Base-by-base conservation (phyloP, 345 rosid genomes). In the Citropsis articulata region DNA sequence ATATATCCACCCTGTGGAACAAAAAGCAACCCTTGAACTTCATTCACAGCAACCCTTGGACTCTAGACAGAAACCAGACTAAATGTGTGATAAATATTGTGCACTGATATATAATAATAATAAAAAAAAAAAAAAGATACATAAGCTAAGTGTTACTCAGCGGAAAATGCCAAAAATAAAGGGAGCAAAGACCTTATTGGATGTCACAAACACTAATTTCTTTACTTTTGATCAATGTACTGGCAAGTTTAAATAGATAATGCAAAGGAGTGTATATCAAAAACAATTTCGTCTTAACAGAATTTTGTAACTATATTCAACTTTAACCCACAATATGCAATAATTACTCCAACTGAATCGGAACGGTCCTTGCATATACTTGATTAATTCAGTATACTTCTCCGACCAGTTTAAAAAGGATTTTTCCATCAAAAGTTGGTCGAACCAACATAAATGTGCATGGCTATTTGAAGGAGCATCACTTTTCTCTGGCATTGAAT, bases 1-100 rank as follows among this genome's bases (percentile, higher is more conserved):
- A 80, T 96, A 96, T 77, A 96, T 86, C 99, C 99, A 96, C 69
- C 98, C 99, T 96, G 95, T 79, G 62, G 75, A 77, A 72, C 48
- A 79, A 50, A 63, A 67, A 73, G 55, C 64, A 77, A 67, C 36
- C 18, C 65, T 61, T 78, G 71, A 81, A 71, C 77, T 70, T 67
- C 73, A 60, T 7, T 60, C 19, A 68, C 18, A 74, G 57, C 64
- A 63, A 31, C 30, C 22, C 65, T 66, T 79, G 77, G 84, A 74
- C 78, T 71, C 69, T 73, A 55, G 22, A 69, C 19, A 78, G 57
- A 69, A 65, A 45, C 27, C 19, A 69, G 25, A 59, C 14, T 14
- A 53, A 69, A 38, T 36, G 55, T 50, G 33, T 33, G 67, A 75
- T 59, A 8, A 40, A 77, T 56, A 59, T 45, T 59, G 59, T 28